Conservation (phyloP, 2,329 filamentous ascomycete species). For the Colletotrichum destructivum region DNA sequence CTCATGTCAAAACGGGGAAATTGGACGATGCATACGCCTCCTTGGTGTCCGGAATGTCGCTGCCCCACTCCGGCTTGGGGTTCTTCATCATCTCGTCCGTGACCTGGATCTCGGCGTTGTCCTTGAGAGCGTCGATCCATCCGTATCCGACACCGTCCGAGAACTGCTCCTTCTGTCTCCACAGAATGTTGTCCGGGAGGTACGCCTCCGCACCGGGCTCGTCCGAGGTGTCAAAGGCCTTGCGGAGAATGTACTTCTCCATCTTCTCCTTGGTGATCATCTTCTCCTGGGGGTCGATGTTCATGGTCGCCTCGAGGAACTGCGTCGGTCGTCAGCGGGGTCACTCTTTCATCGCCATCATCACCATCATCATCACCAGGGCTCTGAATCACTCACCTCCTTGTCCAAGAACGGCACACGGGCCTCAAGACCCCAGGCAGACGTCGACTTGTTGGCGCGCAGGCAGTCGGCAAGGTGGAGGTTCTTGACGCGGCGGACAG, state of each 20-base stretch:
- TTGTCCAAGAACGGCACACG: slow-evolving; percentile 99
- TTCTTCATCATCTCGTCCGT: slow-evolving; percentile 99
- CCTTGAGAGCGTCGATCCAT: slow-evolving; percentile 98
- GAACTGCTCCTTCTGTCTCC: slow-evolving; percentile 99
- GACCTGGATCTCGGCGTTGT: slow-evolving; percentile 89
- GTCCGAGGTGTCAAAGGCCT: slow-evolving; percentile 94
- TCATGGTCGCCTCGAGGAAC: slow-evolving; percentile 95
- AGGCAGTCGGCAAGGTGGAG: slow-evolving; percentile 96
- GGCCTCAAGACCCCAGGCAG: slow-evolving; percentile 97
- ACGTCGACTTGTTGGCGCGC: slow-evolving; percentile 98
- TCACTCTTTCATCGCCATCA: not conserved
- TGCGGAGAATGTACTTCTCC: slow-evolving; percentile 98
- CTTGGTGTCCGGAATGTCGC: slow-evolving; percentile 94
- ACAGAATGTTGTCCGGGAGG: slow-evolving; percentile 96
- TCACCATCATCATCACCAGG: too few species aligned
- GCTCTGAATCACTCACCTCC: slow-evolving; percentile 64
- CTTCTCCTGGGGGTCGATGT: slow-evolving; percentile 94
- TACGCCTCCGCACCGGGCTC: slow-evolving; percentile 87
- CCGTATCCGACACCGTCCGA: slow-evolving; percentile 98
- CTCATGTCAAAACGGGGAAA: slow-evolving; percentile 12
- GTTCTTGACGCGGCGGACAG: slow-evolving; percentile 94
- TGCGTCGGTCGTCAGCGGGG: slow-evolving; percentile 49
- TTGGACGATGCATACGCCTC: slow-evolving; percentile 76
- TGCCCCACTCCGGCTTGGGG: slow-evolving; percentile 96
- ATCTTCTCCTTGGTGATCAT: slow-evolving; percentile 92